A percentile compares a stretch with the other conserved stretches of the same genome.
phyloP scores from a whole-genome alignment of 2,329 filamentous ascomycete genomes.

The Drechmeria coniospora region DNA sequence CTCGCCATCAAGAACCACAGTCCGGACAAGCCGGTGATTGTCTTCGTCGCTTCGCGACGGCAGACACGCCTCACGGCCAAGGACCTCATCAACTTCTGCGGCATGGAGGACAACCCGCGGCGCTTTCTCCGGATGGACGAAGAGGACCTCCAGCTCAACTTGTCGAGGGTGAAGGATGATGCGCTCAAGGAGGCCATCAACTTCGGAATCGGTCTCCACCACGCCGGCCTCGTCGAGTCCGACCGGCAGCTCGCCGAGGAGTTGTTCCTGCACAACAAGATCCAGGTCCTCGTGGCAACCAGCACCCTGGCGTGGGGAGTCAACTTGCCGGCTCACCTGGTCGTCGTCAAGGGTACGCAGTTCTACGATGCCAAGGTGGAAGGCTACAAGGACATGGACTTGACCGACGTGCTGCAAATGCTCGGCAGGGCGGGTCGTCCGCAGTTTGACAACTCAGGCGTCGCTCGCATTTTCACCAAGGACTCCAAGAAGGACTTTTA shows the following conservation, averaged over 20 bases:
- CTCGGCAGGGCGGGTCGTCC: conserved; percentile 86
- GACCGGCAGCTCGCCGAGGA: conserved; percentile 87
- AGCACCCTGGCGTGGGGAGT: conserved; percentile 97
- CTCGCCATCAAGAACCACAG: conserved; percentile 93
- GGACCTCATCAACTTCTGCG: conserved; percentile 92
- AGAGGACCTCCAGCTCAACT: conserved; percentile 77
- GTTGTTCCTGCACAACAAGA: conserved; percentile 93
- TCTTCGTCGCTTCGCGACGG: conserved; percentile 88
- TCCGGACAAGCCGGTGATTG: conserved; percentile 91
- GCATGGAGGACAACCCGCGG: conserved; percentile 94
- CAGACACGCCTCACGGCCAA: conserved; percentile 92
- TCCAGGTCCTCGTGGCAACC: conserved; percentile 89
- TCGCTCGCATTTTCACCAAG: conserved; percentile 94
- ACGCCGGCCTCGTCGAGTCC: conserved; percentile 89
- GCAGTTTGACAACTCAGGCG: conserved; percentile 90
- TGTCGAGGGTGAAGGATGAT: conserved; percentile 84
- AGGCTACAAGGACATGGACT: conserved; percentile 96
- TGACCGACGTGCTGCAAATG: conserved; percentile 97
- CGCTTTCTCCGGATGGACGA: conserved; percentile 90
- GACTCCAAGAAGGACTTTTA: conserved; percentile 98
- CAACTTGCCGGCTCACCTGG: conserved; percentile 88
- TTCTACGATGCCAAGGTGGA: conserved; percentile 97
- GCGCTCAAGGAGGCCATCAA: conserved; percentile 85
- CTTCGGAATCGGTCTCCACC: conserved; percentile 93
- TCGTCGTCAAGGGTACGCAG: conserved; percentile 95